Evolutionary conservation across 345 rosid genomes (phyloP).

Genomic region (Angophora floribunda): DNA sequence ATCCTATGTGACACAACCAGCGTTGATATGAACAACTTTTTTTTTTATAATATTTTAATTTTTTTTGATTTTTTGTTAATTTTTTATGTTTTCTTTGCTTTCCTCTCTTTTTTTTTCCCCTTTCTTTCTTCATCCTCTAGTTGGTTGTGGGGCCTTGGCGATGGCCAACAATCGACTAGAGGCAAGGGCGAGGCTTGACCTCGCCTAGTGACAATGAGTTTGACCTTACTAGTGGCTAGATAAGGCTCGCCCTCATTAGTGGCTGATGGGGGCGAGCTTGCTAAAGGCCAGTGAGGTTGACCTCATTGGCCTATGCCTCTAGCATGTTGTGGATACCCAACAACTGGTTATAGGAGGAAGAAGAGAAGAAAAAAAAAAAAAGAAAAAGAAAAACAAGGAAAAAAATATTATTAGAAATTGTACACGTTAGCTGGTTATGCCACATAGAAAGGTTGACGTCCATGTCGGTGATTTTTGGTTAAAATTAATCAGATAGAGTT

Average conservation of each 20-base stretch:
- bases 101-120: not conserved
- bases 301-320: accelerated
- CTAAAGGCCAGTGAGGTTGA: accelerated
- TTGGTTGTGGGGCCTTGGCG: too few relatives aligned
- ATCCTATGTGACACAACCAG: not conserved
- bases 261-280: not conserved
- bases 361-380: too few relatives aligned
- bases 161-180: too few relatives aligned
- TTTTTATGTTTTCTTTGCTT: not conserved
- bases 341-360: not conserved
- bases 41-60: too few relatives aligned
- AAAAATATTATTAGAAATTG: not conserved
- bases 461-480: accelerated
- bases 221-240: not conserved
- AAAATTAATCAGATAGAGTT: accelerated
- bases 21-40: too few relatives aligned
- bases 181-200: not conserved
- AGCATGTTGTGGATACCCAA: accelerated
- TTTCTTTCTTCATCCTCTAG: too few relatives aligned
- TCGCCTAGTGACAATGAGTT: accelerated
- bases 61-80: too few relatives aligned
- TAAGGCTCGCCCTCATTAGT: not conserved
- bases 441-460: accelerated
- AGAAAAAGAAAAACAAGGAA: too few relatives aligned
- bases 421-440: accelerated